Base-by-base conservation (phyloP, 2,329 filamentous ascomycete genomes). In the Plenodomus lindquistii region DNA sequence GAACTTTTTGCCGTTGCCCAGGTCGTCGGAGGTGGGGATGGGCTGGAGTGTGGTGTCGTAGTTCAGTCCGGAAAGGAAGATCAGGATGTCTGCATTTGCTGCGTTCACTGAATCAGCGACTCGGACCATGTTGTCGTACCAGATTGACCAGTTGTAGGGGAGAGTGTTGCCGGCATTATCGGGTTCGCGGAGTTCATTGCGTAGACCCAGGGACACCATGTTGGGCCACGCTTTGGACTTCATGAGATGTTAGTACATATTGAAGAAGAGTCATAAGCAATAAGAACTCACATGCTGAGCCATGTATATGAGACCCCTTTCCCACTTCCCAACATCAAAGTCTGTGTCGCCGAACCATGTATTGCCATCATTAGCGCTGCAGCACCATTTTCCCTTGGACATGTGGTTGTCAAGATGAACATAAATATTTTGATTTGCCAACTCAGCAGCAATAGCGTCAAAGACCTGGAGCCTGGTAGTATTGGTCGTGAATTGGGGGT, bases 251-350 rank as follows among this genome's bases (percentile, higher is more conserved):
- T 15, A 19, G 3, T 17, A 8, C 17, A 27, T 41, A 11, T 16
- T 13, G 29, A 27, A 8, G 37, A 9, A 15, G 29, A 24, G 17
- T 19, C 11, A 8, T 31, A 15, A 13, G n/a, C n/a, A n/a, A n/a
- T n/a, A 31, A 31, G 27, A 7, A 52, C 47, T 42, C 52, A 67
- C 80, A 55, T 85, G 81, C 0, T 76, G 63, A 0, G 82, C 84
- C 83, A 87, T 87, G 61, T 81, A 87, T 2, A 71, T 61, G 15
- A 84, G 70, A 0, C 84, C 85, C 8, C 85, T 74, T 11, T 78
- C 73, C 85, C 85, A 88, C 44, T 85, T 85, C 1, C 71, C 65
- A 0, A 77, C 72, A 47, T 81, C 70, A 57, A 85, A 88, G 59
- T 85, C 75, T 2, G 75, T 81, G 37, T 78, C 71, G 46, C 79